Evolutionary conservation across 371 early-diverging fungal species (phyloP), one percentile per base, ranked within the genome.

Genomic region (Coemansia sp.): DNA sequence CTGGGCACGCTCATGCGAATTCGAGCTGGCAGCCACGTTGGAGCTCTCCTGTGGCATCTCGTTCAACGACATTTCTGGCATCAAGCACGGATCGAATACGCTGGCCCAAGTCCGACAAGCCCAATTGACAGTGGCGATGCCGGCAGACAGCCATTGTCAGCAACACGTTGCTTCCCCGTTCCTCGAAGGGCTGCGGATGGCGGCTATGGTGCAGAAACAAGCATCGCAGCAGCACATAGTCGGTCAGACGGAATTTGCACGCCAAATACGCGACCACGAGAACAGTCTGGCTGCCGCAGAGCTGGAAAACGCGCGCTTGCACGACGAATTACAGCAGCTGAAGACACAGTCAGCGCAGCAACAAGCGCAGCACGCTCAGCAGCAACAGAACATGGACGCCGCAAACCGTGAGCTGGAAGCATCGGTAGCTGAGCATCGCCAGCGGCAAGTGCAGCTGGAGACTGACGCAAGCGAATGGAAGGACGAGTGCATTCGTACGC

Each of bases 1-100:
- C 42, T 72, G 72, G 72, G 54, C 53, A 18, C 64, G 65, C n/a
- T 33, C 38, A 0, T 62, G 71, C 44, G 60, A 69, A 24, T 14
- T 42, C 2, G 64, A 69, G 42, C 32, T 64, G 24, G 72, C 68
- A 1, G 24, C 12, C 0, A 16, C 37, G 16, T n/a, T 67, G 48
- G 32, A 50, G 18, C 36, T 5, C 16, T 42, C 51, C 42, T 14
- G 32, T 42, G 50, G 24, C 4, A 7, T 4, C 14, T 36, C 34
- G 8, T 34, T 24, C 1, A 31, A 34, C 12, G 14, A n/a, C n/a
- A 7, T 11, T 2, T 24, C 10, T 3, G 38, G 33, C 11, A 10
- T 42, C 2, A 16, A 39, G 29, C 60, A 39, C 9, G n/a, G 9
- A 10, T 14, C 32, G 43, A 2, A 10, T 4, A n/a, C 32, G 16